Evolutionary conservation across 768 basidiomycete species (phyloP), one percentile per base, ranked within the genome.

Genomic region (Pleurotus tuoliensis): DNA sequence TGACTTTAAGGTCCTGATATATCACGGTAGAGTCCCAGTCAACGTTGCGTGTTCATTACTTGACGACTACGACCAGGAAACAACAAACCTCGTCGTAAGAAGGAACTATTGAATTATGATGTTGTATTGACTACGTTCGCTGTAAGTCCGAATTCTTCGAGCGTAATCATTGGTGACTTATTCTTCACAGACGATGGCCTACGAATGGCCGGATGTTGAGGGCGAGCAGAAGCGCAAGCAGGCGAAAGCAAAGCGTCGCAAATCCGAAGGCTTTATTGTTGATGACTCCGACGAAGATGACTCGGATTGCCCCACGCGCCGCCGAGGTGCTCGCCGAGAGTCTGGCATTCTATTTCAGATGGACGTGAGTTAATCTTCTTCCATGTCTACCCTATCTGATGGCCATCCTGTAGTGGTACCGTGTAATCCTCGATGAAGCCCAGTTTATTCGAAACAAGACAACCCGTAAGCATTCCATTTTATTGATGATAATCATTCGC

Each of bases 191-290:
- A 85, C 83, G 0, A 76, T 85, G 69, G 74, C 81, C 6, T 58
- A 70, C 13, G 82, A 86, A 66, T 86, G 82, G 82, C 82, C 79
- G 0, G 83, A 85, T 58, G 69, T 67, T 13, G 82, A 82, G 59
- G 71, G 67, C 9, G 74, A 81, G 46, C 68, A 69, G 59, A 77
- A 73, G 68, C 41, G 41, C 6, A 80, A 71, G 66, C 77, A 76
- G 63, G 74, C 68, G 55, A 77, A 76, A 57, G 71, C 70, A 6
- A 71, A 70, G 61, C 58, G 22, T 27, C 30, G 59, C 13, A 67
- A 59, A 48, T 69, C 59, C 5, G 67, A 73, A 11, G 59, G 60
- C 34, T 77, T 74, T 41, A 68, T 75, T 40, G 69, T 66, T 0
- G 58, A 68, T 1, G 75, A 80, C 61, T 73, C 73, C 0, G 73